Base-by-base conservation (phyloP, 176 grass and related monocot species). In the Luzula sylvatica region DNA sequence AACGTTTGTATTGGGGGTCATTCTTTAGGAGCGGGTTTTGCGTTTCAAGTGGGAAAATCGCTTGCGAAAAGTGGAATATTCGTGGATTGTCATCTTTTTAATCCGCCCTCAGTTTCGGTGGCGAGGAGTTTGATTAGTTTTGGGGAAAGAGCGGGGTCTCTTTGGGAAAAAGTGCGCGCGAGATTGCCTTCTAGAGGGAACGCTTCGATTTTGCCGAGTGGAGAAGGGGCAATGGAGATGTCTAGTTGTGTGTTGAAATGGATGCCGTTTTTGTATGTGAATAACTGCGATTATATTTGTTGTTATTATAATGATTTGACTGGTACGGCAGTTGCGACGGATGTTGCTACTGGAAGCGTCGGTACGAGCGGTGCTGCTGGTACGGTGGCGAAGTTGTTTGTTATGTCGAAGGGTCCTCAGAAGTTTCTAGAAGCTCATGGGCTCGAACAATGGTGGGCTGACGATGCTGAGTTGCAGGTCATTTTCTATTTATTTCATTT, bases 11-110 rank as follows among this genome's bases (percentile, higher is more conserved):
- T 87, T 1, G 82, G 55, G 14, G 83, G 88, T 17, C 88, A 94
- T 67, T 87, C 83, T 35, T 68, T 87, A 14, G 88, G 88, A 23
- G 83, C 83, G 35, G 88, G 79, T 19, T 87, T 87, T 53, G 88
- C 79, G 39, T 75, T 94, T 24, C 88, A 87, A 64, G 75, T 94
- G 9, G 79, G 83, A 46, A 94, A 94, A 72, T 68, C 83, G 32
- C 69, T 83, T 43, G 88, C 79, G 38, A 87, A 87, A 66, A 65
- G 80, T 42, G 72, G 83, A 39, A 64, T 94, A 22, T 66, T 87
- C 58, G 83, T 94, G 14, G 88, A 94, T 54, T 94, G 88, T 72
- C 88, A 94, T 67, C 59, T 87, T 26, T 94, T 94, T 65, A 94
- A 94, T 57, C 79, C 83, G 24, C 88, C 88, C 13, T 94, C 83